Evolutionary conservation across 768 basidiomycete genomes (phyloP).

Genomic region (Butyriboletus loyo): DNA sequence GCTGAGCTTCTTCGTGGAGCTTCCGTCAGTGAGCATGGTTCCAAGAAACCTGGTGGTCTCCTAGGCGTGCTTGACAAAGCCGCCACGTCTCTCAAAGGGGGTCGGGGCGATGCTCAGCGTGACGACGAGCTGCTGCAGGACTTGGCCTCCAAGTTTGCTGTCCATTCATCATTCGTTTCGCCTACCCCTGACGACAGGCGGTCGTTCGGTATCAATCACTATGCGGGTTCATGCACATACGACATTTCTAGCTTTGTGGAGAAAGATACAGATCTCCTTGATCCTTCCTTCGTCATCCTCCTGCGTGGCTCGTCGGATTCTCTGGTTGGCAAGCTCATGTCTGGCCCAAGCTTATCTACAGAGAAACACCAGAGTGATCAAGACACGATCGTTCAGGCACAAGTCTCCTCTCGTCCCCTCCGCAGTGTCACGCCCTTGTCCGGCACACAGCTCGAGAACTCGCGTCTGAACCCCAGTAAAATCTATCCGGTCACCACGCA

Average conservation of each 20-base stretch:
- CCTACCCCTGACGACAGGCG: conserved; percentile 30
- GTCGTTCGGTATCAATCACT: conserved; percentile 61
- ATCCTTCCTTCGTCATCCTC: conserved; percentile 53
- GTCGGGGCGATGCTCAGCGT: conserved; percentile 46
- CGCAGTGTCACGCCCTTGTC: conserved; percentile 44
- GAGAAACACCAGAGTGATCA: conserved; percentile 59
- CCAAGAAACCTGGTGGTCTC: conserved; percentile 56
- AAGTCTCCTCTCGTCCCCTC: conserved; percentile 57
- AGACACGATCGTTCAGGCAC: conserved; percentile 58
- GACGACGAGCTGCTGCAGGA: conserved; percentile 52
- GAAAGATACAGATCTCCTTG: conserved; percentile 50
- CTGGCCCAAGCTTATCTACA: conserved; percentile 56
- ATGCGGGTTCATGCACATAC: conserved; percentile 52
- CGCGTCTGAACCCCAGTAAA: conserved; percentile 47
- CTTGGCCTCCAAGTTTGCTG: conserved; percentile 43
- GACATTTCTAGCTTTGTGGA: conserved; percentile 48
- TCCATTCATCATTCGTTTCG: conserved; percentile 51
- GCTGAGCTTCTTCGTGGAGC: conserved; percentile 59
- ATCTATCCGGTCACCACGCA: conserved; percentile 61
- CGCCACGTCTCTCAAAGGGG: conserved; percentile 45
- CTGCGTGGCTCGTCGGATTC: conserved; percentile 50
- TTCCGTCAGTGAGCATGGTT: conserved; percentile 41
- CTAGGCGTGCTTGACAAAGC: conserved; percentile 55
- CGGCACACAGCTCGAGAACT: conserved; percentile 30
- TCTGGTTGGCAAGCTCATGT: conserved; percentile 58